Conservation (phyloP, 306 rosid species). For the Benincasa hispida region DNA sequence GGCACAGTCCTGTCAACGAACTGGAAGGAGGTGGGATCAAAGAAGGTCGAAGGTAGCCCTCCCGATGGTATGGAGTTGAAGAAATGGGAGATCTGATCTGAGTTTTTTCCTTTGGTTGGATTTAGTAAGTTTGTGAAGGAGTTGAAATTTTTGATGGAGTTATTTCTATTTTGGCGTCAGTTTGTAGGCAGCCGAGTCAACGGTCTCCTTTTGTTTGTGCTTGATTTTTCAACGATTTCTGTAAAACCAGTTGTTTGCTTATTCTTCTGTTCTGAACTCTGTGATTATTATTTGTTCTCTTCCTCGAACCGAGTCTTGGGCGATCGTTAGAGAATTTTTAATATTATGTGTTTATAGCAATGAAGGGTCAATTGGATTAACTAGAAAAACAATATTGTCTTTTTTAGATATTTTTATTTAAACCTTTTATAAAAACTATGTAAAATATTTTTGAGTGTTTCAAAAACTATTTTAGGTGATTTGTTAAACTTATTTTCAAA, state of each 20-base stretch:
- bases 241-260: not conserved
- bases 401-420: too few species aligned
- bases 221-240: slow-evolving; percentile 7
- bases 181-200: not conserved
- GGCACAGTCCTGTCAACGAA: slow-evolving; percentile 92
- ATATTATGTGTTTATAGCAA: not conserved
- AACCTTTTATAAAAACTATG: too few species aligned
- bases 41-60: slow-evolving; percentile 92
- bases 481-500: too few species aligned
- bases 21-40: slow-evolving; percentile 92
- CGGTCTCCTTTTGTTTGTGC: slow-evolving; percentile 3
- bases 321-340: not conserved
- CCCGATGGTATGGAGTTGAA: slow-evolving; percentile 97
- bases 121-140: not conserved
- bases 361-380: too few species aligned
- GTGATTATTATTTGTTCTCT: not conserved
- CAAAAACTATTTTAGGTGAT: too few species aligned
- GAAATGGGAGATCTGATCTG: slow-evolving; percentile 57
- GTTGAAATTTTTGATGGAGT: not conserved
- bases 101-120: not conserved
- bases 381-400: too few species aligned
- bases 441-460: too few species aligned
- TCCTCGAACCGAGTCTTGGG: too few species aligned
- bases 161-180: not conserved
- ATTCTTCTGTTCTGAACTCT: not conserved